Evolutionary conservation across 225 moss, liverwort and hornwort species (phyloP).

Genomic region (Pseudisothecium myosuroides): DNA sequence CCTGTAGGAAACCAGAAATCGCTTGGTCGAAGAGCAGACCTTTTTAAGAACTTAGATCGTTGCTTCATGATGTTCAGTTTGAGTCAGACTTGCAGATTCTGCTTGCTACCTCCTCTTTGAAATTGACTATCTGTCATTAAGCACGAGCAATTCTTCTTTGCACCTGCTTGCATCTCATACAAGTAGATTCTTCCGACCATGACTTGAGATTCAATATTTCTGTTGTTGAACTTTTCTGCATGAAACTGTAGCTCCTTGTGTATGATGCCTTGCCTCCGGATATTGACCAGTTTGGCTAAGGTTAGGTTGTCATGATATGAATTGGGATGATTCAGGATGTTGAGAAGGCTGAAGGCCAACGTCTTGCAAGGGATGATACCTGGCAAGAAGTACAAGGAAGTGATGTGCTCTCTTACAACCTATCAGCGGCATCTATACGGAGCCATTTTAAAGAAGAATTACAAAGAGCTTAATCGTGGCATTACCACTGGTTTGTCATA

Average conservation of each 20-base stretch:
- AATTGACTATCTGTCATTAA: neutral
- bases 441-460: slow-evolving; percentile 47
- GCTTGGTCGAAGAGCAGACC: neutral
- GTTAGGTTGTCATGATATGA: neutral
- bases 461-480: slow-evolving; percentile 46
- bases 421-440: slow-evolving; percentile 57
- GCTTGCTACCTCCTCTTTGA: neutral
- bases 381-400: slow-evolving; percentile 62
- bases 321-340: slow-evolving; percentile 49
- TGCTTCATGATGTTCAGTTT: neutral
- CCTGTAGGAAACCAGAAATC: neutral
- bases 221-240: neutral
- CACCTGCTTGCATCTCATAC: neutral
- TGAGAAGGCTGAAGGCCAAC: slow-evolving; percentile 75
- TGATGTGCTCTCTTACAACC: slow-evolving; percentile 64
- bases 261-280: neutral
- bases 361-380: slow-evolving; percentile 66
- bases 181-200: neutral
- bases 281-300: neutral
- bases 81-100: neutral
- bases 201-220: neutral
- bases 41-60: neutral
- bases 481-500: slow-evolving; percentile 37
- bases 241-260: neutral
- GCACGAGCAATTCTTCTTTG: neutral